Percentiles rank a stretch among this genome's conserved stretches.
These are phyloP conservation scores for Penicillium sp. DNA, from an alignment of 2,329 filamentous ascomycete species.

Conservation along the genomic window DNA sequence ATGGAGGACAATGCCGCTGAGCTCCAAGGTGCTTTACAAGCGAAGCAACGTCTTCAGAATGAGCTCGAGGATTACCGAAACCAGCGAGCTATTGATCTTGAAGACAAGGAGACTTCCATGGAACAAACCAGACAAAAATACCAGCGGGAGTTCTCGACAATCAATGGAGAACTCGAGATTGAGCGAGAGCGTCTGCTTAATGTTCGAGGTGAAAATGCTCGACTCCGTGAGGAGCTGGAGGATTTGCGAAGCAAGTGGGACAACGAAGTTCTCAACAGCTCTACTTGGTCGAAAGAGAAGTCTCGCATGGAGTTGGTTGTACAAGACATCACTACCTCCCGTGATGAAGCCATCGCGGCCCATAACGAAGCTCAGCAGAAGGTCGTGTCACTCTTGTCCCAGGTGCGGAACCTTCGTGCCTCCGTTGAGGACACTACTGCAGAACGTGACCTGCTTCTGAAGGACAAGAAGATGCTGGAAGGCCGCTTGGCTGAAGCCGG, in stretches of 20 bases:
- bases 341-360: constrained; percentile 87
- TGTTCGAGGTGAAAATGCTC: constrained; percentile 78
- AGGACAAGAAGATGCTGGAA: constrained; percentile 90
- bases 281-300: constrained; percentile 98
- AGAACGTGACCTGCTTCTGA: constrained; percentile 78
- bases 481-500: constrained; percentile 81
- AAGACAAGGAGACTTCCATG: constrained; percentile 93
- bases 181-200: constrained; percentile 88
- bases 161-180: constrained; percentile 89
- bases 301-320: constrained; percentile 84
- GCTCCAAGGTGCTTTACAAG: constrained; percentile 77
- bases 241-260: constrained; percentile 96
- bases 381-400: constrained; percentile 84
- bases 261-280: constrained; percentile 94
- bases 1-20: constrained; percentile 91
- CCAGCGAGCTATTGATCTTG: constrained; percentile 91
- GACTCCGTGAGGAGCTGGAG: constrained; percentile 92
- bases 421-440: constrained; percentile 81
- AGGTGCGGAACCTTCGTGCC: constrained; percentile 79
- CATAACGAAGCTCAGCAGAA: constrained; percentile 95
- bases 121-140: constrained; percentile 98
- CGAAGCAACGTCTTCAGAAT: constrained; percentile 92
- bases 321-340: constrained; percentile 82
- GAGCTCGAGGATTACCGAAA: constrained; percentile 97
- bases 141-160: constrained; percentile 82